A percentile compares a stretch with the other conserved stretches of the same genome.
These are phyloP conservation scores for Termitomyces sp. DNA, from an alignment of 768 basidiomycete species.

Conservation along the genomic window DNA sequence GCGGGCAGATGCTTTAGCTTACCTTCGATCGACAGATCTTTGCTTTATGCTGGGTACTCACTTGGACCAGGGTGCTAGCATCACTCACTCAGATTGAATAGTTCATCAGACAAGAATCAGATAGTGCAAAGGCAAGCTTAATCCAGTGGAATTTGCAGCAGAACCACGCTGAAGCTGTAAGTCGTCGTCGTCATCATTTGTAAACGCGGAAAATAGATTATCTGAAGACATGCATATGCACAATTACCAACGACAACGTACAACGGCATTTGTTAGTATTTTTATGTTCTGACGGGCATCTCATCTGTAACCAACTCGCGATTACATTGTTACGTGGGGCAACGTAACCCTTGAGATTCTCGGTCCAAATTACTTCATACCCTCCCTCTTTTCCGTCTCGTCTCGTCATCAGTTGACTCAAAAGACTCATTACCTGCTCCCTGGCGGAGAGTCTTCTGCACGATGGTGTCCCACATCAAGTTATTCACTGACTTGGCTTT, in stretches of 20 bases:
- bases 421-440: conserved; percentile 20
- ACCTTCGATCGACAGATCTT: background rate
- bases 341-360: background rate
- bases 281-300: background rate
- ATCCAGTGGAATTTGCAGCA: no score
- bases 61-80: background rate
- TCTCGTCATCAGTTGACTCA: conserved; percentile 15
- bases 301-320: background rate
- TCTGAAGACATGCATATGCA: background rate
- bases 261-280: background rate
- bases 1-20: background rate
- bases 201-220: background rate
- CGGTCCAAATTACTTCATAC: conserved; percentile 8
- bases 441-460: conserved; percentile 53
- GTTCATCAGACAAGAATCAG: background rate
- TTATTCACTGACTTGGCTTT: conserved; percentile 92
- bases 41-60: background rate
- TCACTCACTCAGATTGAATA: background rate
- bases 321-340: background rate
- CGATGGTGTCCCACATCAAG: conserved; percentile 86
- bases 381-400: conserved; percentile 27
- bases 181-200: background rate
- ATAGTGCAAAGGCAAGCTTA: background rate
- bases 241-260: background rate
- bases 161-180: background rate